phyloP scores from a whole-genome alignment of 2,329 filamentous ascomycete genomes.

The Cladosporium sp. region DNA sequence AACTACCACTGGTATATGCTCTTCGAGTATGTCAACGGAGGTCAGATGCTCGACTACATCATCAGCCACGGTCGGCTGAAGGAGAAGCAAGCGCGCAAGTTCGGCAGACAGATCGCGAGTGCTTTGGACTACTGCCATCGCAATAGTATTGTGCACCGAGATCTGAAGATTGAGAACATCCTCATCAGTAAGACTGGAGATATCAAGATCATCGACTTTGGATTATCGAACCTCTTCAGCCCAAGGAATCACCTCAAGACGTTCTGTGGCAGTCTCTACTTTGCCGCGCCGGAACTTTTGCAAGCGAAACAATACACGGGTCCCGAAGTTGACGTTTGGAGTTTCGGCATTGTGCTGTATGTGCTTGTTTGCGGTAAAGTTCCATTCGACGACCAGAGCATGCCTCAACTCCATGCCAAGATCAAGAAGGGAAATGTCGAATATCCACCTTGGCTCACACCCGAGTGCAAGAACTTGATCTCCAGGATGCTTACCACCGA shows the following conservation, averaged over 20 bases:
- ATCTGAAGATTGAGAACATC: slow-evolving; percentile 98
- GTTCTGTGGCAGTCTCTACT: slow-evolving; percentile 96
- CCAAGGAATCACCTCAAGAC: slow-evolving; percentile 86
- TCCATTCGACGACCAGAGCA: slow-evolving; percentile 97
- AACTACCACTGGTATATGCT: slow-evolving; percentile 99
- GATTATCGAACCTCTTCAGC: slow-evolving; percentile 91
- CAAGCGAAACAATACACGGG: slow-evolving; percentile 94
- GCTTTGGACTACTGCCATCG: slow-evolving; percentile 96
- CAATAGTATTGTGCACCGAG: slow-evolving; percentile 96
- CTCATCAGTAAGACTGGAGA: slow-evolving; percentile 98
- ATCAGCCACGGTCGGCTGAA: slow-evolving; percentile 97
- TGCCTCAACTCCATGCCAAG: slow-evolving; percentile 96
- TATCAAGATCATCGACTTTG: slow-evolving; percentile 99
- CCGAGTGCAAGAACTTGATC: slow-evolving; percentile 89
- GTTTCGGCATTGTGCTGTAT: slow-evolving; percentile 96
- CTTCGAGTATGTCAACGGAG: slow-evolving; percentile 97
- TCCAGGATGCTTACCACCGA: slow-evolving; percentile 96
- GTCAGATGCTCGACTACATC: slow-evolving; percentile 99
- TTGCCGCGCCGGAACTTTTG: slow-evolving; percentile 90
- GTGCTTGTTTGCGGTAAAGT: slow-evolving; percentile 97
- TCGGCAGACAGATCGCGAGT: slow-evolving; percentile 94
- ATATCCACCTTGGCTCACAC: slow-evolving; percentile 89
- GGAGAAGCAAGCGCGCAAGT: slow-evolving; percentile 97
- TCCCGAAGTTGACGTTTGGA: slow-evolving; percentile 97
- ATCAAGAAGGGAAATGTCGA: slow-evolving; percentile 97